Percentiles rank a stretch among this genome's conserved stretches.
These are phyloP conservation scores for Phytophthora constricta DNA, from an alignment of 352 stramenopile species.

Conservation along the genomic window DNA sequence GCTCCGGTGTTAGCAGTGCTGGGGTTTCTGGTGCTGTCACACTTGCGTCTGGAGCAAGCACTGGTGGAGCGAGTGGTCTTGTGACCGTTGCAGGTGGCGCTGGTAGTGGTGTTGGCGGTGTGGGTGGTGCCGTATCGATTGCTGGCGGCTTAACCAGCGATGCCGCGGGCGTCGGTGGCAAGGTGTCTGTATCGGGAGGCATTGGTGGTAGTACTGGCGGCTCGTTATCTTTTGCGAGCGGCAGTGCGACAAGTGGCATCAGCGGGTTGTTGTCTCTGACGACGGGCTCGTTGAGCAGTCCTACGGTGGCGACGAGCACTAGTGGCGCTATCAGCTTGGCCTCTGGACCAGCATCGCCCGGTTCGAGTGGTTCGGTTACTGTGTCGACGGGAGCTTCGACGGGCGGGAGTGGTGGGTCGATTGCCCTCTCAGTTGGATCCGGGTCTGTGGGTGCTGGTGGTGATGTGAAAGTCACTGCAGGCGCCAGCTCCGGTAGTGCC, in stretches of 20 bases:
- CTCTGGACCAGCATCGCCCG: conserved; percentile 32
- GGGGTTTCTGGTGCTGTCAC: conserved; percentile 11
- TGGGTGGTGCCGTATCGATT: conserved; percentile 23
- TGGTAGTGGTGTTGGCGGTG: conserved; percentile 3
- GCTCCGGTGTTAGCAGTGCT: neutral
- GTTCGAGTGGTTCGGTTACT: conserved; percentile 30
- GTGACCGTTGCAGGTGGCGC: conserved; percentile 3
- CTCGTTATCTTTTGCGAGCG: conserved; percentile 20
- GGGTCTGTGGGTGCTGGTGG: conserved; percentile 51
- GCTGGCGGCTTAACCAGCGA: conserved; percentile 16
- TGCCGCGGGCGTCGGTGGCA: neutral
- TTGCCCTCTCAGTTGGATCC: conserved; percentile 52
- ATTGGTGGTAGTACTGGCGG: conserved; percentile 21
- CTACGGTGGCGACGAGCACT: conserved; percentile 15
- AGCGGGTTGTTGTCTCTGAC: conserved; percentile 19
- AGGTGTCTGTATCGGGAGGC: conserved; percentile 11
- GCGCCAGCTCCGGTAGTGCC: conserved; percentile 35
- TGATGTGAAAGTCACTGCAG: conserved; percentile 47
- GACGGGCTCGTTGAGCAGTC: neutral
- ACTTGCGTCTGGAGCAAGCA: conserved; percentile 3
- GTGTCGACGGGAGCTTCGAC: conserved; percentile 16
- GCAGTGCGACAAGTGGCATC: too few relatives aligned
- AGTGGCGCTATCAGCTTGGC: conserved; percentile 39
- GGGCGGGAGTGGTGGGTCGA: conserved; percentile 19
- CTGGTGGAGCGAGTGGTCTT: conserved; percentile 3